Evolutionary conservation across 441 rosid genomes (phyloP).

Genomic region (Populus hybrid): DNA sequence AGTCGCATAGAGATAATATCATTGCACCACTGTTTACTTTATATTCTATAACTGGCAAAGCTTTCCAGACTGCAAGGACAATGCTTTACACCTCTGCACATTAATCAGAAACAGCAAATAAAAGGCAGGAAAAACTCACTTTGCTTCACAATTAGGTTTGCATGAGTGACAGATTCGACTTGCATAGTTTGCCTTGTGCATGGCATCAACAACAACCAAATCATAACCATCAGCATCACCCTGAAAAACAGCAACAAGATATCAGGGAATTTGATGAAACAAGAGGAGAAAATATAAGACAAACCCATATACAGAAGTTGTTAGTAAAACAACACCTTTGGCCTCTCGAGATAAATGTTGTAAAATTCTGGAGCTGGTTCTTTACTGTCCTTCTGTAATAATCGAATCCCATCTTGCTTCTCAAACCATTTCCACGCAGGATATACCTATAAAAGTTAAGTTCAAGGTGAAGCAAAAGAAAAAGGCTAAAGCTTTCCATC

Average conservation of each 20-base stretch:
- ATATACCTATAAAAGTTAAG: conserved; percentile 63
- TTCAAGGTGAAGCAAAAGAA: not conserved
- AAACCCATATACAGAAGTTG: not conserved
- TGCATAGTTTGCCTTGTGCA: conserved; percentile 99
- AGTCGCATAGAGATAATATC: not conserved
- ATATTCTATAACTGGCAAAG: not conserved
- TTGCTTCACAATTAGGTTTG: conserved; percentile 99
- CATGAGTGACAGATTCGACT: conserved; percentile 99
- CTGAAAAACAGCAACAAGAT: conserved; percentile 41
- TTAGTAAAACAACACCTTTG: conserved; percentile 63
- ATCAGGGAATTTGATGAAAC: conserved; percentile 19
- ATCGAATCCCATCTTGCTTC: conserved; percentile 99
- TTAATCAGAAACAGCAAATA: conserved; percentile 8
- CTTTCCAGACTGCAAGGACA: not conserved
- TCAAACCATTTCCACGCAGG: conserved; percentile 99
- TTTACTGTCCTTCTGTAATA: conserved; percentile 85
- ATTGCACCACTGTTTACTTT: not conserved
- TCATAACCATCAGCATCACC: conserved; percentile 99
- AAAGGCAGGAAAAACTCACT: conserved; percentile 47
- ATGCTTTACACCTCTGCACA: not conserved
- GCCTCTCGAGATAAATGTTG: conserved; percentile 68
- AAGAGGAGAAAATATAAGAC: not conserved
- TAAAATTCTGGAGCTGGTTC: conserved; percentile 85
- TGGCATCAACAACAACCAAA: conserved; percentile 99
- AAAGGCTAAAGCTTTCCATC: not conserved